Base-by-base conservation (phyloP, 345 rosid species). In the Populus nigra region DNA sequence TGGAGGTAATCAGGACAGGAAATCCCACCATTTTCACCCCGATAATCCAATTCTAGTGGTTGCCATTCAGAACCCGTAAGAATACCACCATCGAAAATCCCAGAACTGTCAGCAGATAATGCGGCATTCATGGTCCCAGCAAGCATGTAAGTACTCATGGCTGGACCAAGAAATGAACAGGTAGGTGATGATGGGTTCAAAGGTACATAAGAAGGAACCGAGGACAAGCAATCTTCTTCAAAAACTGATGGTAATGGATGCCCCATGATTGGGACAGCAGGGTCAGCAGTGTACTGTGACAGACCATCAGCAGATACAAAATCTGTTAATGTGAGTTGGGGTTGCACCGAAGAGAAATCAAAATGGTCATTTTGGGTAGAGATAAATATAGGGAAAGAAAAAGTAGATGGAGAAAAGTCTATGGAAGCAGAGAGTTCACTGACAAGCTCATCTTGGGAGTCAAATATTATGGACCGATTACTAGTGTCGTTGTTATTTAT, bases 391-490 rank as follows among this genome's bases (percentile, higher is more conserved):
- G 92, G 86, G 39, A 88, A 82, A 31, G 88, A 77, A 78, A 90
- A 88, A 0, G 82, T 65, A 74, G 97, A 86, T 5, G 96, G 82
- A 63, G 97, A 92, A 71, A 94, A 96, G 75, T 94, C 92, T 18
- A 88, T 94, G 25, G 97, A 92, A 75, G 92, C 93, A 2, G 96
- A 89, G 72, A 96, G 90, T 35, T 90, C 93, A 65, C 91, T 91
- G 17, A 90, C 91, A 7, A 91, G 88, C 41, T 94, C 95, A 57
- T 90, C 97, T 3, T 81, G 85, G 5, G 92, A 84, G 68, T 91
- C 92, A 43, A 90, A 91, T 78, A 92, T 79, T 5, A 79, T 74
- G 18, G 93, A 86, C 15, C 87, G 77, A 69, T 83, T 89, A 73
- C 61, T 74, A 17, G 73, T 87, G 79, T 78, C 82, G 81, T 75